Base-by-base conservation (phyloP, 164 flowering plant species). In the Tinospora cordifolia region DNA sequence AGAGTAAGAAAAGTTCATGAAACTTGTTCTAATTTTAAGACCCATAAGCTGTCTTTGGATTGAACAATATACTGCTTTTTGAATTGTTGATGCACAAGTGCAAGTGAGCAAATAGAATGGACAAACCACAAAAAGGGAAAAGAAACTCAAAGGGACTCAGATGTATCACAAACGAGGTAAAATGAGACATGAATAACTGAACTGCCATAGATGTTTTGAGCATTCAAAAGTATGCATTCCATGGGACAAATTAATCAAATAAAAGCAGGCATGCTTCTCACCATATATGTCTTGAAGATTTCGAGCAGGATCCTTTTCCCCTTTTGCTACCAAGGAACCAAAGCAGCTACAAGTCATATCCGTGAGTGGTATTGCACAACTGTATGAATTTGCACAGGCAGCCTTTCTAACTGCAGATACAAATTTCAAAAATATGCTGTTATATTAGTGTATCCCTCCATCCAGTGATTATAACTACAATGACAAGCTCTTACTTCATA, bases 291-390 rank as follows among this genome's bases (percentile, higher is more conserved):
- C 79, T 2, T 15, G 62, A 54, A 12, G 63, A 69, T 63, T 36
- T 38, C 65, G 36, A 63, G 57, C 47, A 57, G 65, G 63, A 34
- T 39, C 47, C 63, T 36, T 68, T 64, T 64, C 76, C 62, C 69
- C 44, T 62, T 73, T 66, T 34, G 38, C 14, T 74, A 17, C 25
- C 51, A 71, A 75, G 62, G 72, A 34, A 66, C 86, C 79, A 74
- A 86, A 84, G 79, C 87, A 86, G 72, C 76, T 49, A 72, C 87
- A 84, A 74, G 79, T 75, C 89, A 86, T 86, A 41, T 64, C 79
- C 72, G 34, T 65, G 14, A 36, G 12, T n/a, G 13, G 38, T 38
- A 8, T 54, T 9, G 39, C 44, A 30, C 46, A 22, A 54, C 39
- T 40, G 11, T 14, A 25, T 10, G 2, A 41, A 12, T 25, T 51